Percentiles rank a stretch among this genome's conserved stretches.
These are phyloP conservation scores for Mycena indigotica DNA, from an alignment of 768 basidiomycete genomes.

Conservation along the genomic window DNA sequence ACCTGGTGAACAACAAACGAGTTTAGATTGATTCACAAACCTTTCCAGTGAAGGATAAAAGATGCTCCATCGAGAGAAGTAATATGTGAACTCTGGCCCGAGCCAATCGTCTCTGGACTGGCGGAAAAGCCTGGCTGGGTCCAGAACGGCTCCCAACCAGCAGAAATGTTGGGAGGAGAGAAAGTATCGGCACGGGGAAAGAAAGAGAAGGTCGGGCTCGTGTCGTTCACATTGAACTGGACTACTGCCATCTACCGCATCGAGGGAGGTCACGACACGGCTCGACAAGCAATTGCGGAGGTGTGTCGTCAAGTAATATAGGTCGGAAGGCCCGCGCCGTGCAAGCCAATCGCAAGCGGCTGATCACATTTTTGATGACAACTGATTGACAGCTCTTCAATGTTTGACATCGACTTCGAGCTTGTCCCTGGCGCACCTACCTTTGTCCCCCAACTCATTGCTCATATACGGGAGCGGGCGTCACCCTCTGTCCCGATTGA, in stretches of 20 bases:
- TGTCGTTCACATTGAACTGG: conserved; percentile 61
- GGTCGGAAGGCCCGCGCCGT: background rate
- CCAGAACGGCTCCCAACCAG: conserved; percentile 74
- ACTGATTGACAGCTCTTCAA: background rate
- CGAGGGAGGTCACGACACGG: conserved; percentile 1
- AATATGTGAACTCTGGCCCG: conserved; percentile 61
- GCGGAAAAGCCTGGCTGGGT: conserved; percentile 49
- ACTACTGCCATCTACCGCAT: conserved; percentile 39
- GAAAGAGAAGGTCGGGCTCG: conserved; percentile 65
- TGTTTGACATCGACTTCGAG: conserved; percentile 4
- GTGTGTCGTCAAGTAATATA: conserved; percentile 2
- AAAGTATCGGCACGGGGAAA: conserved; percentile 61
- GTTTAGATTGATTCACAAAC: conserved; percentile 38
- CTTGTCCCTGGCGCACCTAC: conserved; percentile 44
- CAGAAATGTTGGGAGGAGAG: conserved; percentile 46
- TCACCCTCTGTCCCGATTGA: conserved; percentile 55
- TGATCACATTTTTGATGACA: background rate
- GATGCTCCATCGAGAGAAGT: conserved; percentile 63
- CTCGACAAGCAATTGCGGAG: background rate
- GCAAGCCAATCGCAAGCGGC: background rate
- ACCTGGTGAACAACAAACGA: background rate
- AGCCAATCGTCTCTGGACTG: conserved; percentile 45
- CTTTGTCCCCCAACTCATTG: conserved; percentile 54
- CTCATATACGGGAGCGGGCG: conserved; percentile 44
- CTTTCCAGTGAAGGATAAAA: conserved; percentile 60